Base-by-base conservation (phyloP, 306 rosid species). In the Corylus avellana region DNA sequence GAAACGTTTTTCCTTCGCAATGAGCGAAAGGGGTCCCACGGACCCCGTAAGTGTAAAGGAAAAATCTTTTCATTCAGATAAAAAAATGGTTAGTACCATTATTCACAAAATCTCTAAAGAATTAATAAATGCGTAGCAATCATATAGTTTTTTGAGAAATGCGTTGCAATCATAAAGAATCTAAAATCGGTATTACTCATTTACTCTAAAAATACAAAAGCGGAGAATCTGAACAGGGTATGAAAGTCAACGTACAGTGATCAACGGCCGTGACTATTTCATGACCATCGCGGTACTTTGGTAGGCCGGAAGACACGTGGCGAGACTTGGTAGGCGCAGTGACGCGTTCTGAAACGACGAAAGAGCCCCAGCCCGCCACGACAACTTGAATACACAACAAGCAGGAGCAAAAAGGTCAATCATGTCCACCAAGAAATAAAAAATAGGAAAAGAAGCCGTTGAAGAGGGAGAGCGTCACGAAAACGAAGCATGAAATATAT, bases 321-420 rank as follows among this genome's bases (percentile, higher is more conserved):
- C 91, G 54, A 70, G 35, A 76, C 64, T 50, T 85, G 77, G 83
- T 84, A 69, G 80, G 93, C 6, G 12, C 42, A 7, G 0, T 53
- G 83, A 86, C 92, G 91, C 89, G 91, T 87, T 74, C n/a, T 0
- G 12, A 76, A 83, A 75, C 63, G 85, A 87, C 93, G 55, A 13
- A 29, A 75, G n/a, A 57, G 69, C 85, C 86, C 79, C 7, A 2
- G 1, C 0, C 3, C 18, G 25, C 1, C 12, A 18, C 27, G 2
- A 6, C 29, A 50, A 22, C 32, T 79, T 50, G 4, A 44, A 32
- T 78, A 20, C 12, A 29, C 48, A 3, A 32, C 2, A 32, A 9
- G 22, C 13, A 20, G 29, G 27, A 87, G 49, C 51, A 88, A 44
- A 84, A 83, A 8, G 27, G 91, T 88, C 83, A 80, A 50, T 49